Conservation (phyloP, 768 basidiomycete species). For the Lactarius akahatsu region DNA sequence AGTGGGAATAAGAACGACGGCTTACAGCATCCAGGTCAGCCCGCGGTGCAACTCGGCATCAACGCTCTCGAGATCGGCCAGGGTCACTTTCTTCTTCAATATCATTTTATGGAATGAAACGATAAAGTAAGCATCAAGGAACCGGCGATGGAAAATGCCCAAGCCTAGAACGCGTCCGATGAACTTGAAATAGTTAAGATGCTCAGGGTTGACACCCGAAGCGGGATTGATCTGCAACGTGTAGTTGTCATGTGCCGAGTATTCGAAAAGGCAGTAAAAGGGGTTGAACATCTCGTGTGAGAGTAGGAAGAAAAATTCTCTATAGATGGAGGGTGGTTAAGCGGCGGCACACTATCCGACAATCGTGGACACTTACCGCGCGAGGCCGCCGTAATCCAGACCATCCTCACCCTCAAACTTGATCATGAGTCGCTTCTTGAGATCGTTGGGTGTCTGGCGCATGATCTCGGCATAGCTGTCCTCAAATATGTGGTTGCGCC, state of each 20-base stretch:
- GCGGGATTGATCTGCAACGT: constrained; percentile 99
- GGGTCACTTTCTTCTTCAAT: constrained; percentile 92
- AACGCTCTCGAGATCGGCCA: constrained; percentile 93
- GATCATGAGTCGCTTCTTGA: constrained; percentile 99
- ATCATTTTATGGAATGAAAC: constrained; percentile 99
- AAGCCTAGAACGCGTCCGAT: constrained; percentile 94
- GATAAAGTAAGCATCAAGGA: constrained; percentile 99
- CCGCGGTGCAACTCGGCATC: constrained; percentile 94
- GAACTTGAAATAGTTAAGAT: constrained; percentile 99
- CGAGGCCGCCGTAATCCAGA: constrained; percentile 96
- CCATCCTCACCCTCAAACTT: constrained; percentile 99
- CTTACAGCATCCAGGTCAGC: constrained; percentile 98
- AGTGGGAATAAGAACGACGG: constrained; percentile 24
- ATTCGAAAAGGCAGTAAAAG: constrained; percentile 99
- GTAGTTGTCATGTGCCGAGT: constrained; percentile 99
- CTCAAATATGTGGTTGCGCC: constrained; percentile 98
- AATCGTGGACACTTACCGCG: constrained; percentile 57
- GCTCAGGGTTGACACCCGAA: constrained; percentile 97
- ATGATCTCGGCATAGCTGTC: constrained; percentile 99
- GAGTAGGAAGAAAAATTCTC: constrained; percentile 99
- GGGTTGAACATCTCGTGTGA: constrained; percentile 99
- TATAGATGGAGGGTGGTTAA: constrained; percentile 37
- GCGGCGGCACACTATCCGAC: not conserved
- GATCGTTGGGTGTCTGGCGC: constrained; percentile 96
- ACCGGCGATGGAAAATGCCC: constrained; percentile 98